Evolutionary conservation across 192 early-diverging fungal species (phyloP), one percentile per base, ranked within the genome.

Genomic region (Dimargaris xerosporica): DNA sequence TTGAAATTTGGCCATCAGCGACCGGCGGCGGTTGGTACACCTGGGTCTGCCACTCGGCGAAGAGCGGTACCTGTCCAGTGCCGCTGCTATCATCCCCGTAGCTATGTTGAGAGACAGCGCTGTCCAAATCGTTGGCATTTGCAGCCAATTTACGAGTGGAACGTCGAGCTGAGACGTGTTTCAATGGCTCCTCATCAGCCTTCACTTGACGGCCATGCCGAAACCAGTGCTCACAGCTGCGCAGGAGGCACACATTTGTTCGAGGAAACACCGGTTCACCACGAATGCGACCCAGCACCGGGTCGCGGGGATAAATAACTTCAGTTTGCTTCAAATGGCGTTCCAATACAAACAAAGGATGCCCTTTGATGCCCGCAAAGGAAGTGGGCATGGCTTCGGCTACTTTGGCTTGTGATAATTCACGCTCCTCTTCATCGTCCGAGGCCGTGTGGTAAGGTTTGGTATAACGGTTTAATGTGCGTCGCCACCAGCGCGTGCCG

Each of bases 21-120:
- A 94, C 74, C 39, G 79, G 77, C 45, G 76, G 72, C 0, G 90
- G 72, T 26, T 69, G 55, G 68, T 85, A 86, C 17, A 67, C 62
- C 42, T 79, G 76, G 12, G 93, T 96, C 71, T 98, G 93, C 92
- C 91, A 96, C 60, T 85, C 83, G 39, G 85, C 94, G 68, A 80
- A 96, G 31, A 90, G 71, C 11, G 70, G 74, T 2, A 73, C 70
- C 62, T 71, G 64, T 30, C 73, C 43, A 46, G 62, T 61, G 62
- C 66, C 19, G 26, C 71, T 54, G 66, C 34, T 61, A 53, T 44
- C 44, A 10, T 50, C 50, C 23, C 66, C 65, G 15, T 44, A 25
- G 1, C 54, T 69, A 46, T 39, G 66, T 19, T 9, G 43, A 3
- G 7, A 25, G 29, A 60, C 62, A 0, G 65, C 65, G 44, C 58